Percentiles rank a stretch among this genome's conserved stretches.
These are phyloP conservation scores for Conringia planisiliqua DNA, from an alignment of 345 rosid species.

Conservation along the genomic window DNA sequence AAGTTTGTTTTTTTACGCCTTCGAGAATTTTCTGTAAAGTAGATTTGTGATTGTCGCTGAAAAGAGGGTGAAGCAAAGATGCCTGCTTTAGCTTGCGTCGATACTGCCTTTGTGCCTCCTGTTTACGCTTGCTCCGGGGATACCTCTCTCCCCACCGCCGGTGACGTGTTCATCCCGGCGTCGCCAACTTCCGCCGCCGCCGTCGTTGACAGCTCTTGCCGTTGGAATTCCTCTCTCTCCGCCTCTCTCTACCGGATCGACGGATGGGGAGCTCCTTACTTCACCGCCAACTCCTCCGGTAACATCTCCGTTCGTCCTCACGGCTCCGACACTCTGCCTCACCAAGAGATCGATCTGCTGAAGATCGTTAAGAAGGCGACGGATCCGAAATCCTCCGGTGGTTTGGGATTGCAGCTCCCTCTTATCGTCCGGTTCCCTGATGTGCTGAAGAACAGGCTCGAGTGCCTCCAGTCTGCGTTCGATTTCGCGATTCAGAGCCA, in stretches of 20 bases:
- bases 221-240: slow-evolving; percentile 75
- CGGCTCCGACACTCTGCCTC: slow-evolving; percentile 62
- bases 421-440: slow-evolving; percentile 79
- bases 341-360: slow-evolving; percentile 82
- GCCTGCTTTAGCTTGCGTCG: slow-evolving; percentile 89
- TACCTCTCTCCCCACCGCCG: slow-evolving; percentile 20
- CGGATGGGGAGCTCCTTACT: slow-evolving; percentile 97
- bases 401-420: slow-evolving; percentile 91
- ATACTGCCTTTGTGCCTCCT: slow-evolving; percentile 43
- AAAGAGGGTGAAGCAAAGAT: slow-evolving; percentile 46
- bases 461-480: slow-evolving; percentile 80
- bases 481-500: slow-evolving; percentile 61
- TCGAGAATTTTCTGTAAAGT: slow-evolving; percentile 4
- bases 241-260: slow-evolving; percentile 64
- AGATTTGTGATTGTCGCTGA: slow-evolving; percentile 25
- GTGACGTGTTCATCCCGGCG: slow-evolving; percentile 18
- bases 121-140: slow-evolving; percentile 50
- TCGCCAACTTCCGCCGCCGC: slow-evolving; percentile 19
- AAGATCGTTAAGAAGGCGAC: slow-evolving; percentile 83
- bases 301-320: slow-evolving; percentile 75
- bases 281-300: slow-evolving; percentile 70
- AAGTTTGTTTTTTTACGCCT: neutral
- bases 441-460: slow-evolving; percentile 81
- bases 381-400: slow-evolving; percentile 74
- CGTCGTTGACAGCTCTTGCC: slow-evolving; percentile 22